Evolutionary conservation across 1,284 basidiomycete species (phyloP).

Genomic region (Apiotrichum porosum): DNA sequence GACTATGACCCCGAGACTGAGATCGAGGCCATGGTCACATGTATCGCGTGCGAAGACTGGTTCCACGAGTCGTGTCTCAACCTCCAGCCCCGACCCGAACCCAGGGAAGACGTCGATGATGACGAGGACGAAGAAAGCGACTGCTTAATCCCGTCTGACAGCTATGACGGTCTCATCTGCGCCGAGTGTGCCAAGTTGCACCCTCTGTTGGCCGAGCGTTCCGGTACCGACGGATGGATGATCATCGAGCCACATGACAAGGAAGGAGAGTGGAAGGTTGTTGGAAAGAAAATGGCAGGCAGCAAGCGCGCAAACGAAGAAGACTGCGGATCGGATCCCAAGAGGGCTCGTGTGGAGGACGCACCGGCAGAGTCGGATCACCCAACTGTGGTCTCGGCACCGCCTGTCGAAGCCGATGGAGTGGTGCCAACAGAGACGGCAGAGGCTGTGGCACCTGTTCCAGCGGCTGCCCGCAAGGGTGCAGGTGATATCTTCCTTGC

Average conservation of each 20-base stretch:
- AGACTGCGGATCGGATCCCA: not conserved
- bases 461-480: constrained; percentile 11
- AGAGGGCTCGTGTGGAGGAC: constrained; percentile 11
- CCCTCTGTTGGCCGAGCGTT: constrained; percentile 11
- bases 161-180: constrained; percentile 46
- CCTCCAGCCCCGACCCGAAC: constrained; percentile 18
- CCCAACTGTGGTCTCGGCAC: not conserved
- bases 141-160: constrained; percentile 40
- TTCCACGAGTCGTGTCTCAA: constrained; percentile 46
- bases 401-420: not conserved
- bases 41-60: constrained; percentile 47
- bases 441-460: not conserved
- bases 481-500: constrained; percentile 44
- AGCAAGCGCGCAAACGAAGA: constrained; percentile 9
- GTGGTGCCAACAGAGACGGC: not conserved
- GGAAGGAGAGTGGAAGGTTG: constrained; percentile 21
- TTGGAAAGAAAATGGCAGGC: constrained; percentile 11
- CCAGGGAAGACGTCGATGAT: constrained; percentile 10
- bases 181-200: constrained; percentile 24
- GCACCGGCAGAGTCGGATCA: not conserved
- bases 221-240: constrained; percentile 44
- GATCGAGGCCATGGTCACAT: constrained; percentile 45
- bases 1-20: constrained; percentile 47
- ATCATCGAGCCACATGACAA: constrained; percentile 30
- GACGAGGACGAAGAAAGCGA: constrained; percentile 38